phyloP scores from a whole-genome alignment of 495 filamentous ascomycete genomes.

The Trichoderma virens region DNA sequence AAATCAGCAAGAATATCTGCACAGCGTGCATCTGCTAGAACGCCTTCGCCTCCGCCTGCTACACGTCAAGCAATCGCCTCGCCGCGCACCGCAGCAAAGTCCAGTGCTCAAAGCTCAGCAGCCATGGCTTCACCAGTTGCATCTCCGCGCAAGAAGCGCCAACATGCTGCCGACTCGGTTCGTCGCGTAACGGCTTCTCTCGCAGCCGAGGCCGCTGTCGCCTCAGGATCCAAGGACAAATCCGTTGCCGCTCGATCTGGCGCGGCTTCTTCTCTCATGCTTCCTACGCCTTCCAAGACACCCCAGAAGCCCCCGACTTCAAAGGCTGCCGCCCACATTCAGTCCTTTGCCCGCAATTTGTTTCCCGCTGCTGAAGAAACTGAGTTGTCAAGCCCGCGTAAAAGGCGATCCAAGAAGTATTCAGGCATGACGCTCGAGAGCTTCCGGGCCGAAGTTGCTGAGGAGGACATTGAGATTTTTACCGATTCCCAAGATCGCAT shows the following conservation, averaged over 20 bases:
- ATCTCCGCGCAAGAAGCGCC: slow-evolving; percentile 41
- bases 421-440: slow-evolving; percentile 63
- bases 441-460: slow-evolving; percentile 49
- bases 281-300: slow-evolving; percentile 88
- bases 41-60: slow-evolving; percentile 30
- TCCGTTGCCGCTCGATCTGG: neutral
- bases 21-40: slow-evolving; percentile 24
- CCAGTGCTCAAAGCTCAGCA: slow-evolving; percentile 19
- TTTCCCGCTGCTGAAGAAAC: slow-evolving; percentile 51
- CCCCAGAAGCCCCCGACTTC: slow-evolving; percentile 62
- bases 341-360: slow-evolving; percentile 63
- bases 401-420: slow-evolving; percentile 47
- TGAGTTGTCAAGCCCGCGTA: slow-evolving; percentile 41
- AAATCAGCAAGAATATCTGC: slow-evolving; percentile 35
- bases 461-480: slow-evolving; percentile 67
- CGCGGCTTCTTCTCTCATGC: slow-evolving; percentile 38
- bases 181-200: slow-evolving; percentile 29
- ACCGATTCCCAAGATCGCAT: slow-evolving; percentile 85
- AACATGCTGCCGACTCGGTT: slow-evolving; percentile 23
- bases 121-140: slow-evolving; percentile 24
- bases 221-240: slow-evolving; percentile 18
- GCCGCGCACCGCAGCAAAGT: slow-evolving; percentile 15
- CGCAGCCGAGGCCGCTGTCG: slow-evolving; percentile 22
- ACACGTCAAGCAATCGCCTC: slow-evolving; percentile 20
- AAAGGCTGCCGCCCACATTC: slow-evolving; percentile 45